Base-by-base conservation (phyloP, 306 rosid species). In the Lathyrus aphaca region DNA sequence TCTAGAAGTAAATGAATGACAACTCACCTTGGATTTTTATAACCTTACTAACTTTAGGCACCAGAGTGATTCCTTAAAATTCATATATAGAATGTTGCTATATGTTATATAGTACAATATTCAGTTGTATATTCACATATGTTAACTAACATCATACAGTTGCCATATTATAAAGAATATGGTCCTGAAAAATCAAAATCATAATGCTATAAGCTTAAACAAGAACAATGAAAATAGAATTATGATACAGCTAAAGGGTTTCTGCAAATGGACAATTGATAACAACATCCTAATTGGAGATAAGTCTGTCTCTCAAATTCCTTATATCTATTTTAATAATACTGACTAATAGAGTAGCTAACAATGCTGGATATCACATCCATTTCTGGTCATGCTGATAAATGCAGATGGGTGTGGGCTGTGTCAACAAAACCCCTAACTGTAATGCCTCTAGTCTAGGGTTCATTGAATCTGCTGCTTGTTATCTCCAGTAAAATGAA, bases 341-440 rank as follows among this genome's bases (percentile, higher is more conserved):
- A 48, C 37, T 16, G 9, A 46, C 62, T 44, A 46, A 44, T 30
- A 74, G 43, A 44, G 43, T 32, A 40, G 59, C 59, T 29, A 27
- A 18, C 78, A 44, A 35, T 18, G 61, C 73, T 46, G 44, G 51
- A 23, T 35, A 58, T 67, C 42, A 60, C 61, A 25, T 37, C 74
- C 56, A 59, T 75, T 49, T 5, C 40, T 25, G 69, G 46, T 12
- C 56, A 12, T 13, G 17, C 30, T 46, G 27, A 38, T n/a, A 68
- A 12, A 49, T 68, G 30, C 35, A 18, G 49, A 50, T 40, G 40
- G 39, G 53, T 76, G 65, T 50, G 53, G 42, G 53, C 15, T 14
- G 40, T 38, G 42, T 27, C 35, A 51, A 37, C 38, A 37, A 58
- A 67, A 42, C 19, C 15, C 73, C 48, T 55, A 56, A 18, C 32